Conservation (phyloP, 2,329 filamentous ascomycete genomes). For the Nothomitra cinnamomea region DNA sequence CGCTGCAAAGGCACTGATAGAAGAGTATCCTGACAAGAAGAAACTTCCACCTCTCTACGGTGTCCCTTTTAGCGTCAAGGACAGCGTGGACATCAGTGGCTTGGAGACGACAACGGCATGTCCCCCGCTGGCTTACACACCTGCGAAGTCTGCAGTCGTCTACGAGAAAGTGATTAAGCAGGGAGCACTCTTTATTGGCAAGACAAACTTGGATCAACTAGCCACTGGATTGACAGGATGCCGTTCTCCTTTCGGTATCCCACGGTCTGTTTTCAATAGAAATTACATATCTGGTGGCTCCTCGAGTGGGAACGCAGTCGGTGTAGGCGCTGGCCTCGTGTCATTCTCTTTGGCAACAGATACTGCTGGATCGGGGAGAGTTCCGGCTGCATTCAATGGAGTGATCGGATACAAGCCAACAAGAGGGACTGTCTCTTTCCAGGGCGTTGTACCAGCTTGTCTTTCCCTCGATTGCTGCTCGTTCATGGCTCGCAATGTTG, state of each 20-base stretch:
- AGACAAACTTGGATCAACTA: slow-evolving; percentile 42
- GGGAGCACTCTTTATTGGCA: slow-evolving; percentile 39
- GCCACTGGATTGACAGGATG: slow-evolving; percentile 43
- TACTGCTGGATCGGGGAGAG: slow-evolving; percentile 36
- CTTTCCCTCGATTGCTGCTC: slow-evolving; percentile 40
- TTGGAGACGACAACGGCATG: slow-evolving; percentile 35
- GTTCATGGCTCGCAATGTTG: slow-evolving; percentile 31
- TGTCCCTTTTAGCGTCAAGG: slow-evolving; percentile 39
- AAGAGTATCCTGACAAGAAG: slow-evolving; percentile 22
- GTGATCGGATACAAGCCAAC: slow-evolving; percentile 36
- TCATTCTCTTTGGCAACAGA: slow-evolving; percentile 40
- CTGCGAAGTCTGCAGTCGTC: slow-evolving; percentile 28
- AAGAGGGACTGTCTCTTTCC: slow-evolving; percentile 32
- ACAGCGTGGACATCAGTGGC: slow-evolving; percentile 35
- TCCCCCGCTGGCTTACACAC: slow-evolving; percentile 30
- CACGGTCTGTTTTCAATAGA: slow-evolving; percentile 33
- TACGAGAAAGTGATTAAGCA: slow-evolving; percentile 30
- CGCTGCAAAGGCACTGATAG: slow-evolving; percentile 24
- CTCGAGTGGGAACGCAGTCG: slow-evolving; percentile 37
- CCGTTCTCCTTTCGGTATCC: slow-evolving; percentile 39
- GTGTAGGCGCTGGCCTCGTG: slow-evolving; percentile 34
- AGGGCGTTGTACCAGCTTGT: slow-evolving; percentile 37
- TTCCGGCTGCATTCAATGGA: slow-evolving; percentile 36
- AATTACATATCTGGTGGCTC: slow-evolving; percentile 39
- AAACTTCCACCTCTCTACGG: slow-evolving; percentile 35